A percentile compares a stretch with the other conserved stretches of the same genome.
phyloP scores from a whole-genome alignment of 768 basidiomycete species.

The Coprinopsis strossmayeri region DNA sequence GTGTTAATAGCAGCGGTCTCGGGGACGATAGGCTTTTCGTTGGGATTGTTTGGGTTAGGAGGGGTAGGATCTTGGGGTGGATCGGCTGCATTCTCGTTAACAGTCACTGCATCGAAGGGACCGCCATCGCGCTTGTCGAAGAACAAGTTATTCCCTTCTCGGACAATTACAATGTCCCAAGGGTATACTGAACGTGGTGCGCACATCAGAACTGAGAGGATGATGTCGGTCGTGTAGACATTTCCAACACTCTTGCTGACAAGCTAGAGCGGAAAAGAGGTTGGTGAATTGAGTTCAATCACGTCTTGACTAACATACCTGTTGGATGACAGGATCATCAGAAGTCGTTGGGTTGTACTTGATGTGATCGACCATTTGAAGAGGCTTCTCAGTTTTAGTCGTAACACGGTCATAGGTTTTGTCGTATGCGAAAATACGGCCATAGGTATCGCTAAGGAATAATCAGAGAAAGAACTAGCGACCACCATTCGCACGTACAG shows the following conservation, averaged over 20 bases:
- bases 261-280: conserved; percentile 40
- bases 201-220: conserved; percentile 94
- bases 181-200: conserved; percentile 93
- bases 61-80: conserved; percentile 81
- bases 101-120: conserved; percentile 94
- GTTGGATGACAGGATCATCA: conserved; percentile 94
- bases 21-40: conserved; percentile 52
- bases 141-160: conserved; percentile 90
- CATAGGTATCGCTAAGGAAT: conserved; percentile 65
- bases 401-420: conserved; percentile 93
- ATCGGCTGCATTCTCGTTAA: conserved; percentile 97
- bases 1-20: conserved; percentile 88
- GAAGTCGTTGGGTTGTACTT: conserved; percentile 98
- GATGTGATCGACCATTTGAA: conserved; percentile 90
- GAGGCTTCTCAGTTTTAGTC: conserved; percentile 85
- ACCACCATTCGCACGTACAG: too few relatives aligned
- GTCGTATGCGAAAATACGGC: conserved; percentile 88
- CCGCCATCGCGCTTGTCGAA: conserved; percentile 98
- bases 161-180: conserved; percentile 96
- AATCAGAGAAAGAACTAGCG: conserved; percentile 9
- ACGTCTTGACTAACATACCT: conserved; percentile 49
- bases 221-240: conserved; percentile 92
- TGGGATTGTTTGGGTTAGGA: conserved; percentile 70
- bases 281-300: too few relatives aligned
- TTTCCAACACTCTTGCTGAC: conserved; percentile 75